Conservation (phyloP, 1,284 basidiomycete genomes). For the Marasmius sp. region DNA sequence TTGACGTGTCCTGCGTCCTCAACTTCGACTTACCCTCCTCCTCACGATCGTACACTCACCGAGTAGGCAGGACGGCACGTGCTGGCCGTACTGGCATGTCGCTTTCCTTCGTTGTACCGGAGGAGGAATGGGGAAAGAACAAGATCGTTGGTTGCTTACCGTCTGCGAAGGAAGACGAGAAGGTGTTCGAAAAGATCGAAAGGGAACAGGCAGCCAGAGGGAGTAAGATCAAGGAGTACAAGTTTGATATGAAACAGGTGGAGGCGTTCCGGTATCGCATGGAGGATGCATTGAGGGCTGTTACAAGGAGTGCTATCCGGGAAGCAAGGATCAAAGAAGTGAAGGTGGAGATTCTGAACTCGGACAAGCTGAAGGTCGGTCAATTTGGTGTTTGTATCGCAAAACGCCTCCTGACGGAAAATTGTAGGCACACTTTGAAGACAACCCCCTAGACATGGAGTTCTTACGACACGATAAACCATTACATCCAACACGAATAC, state of each 20-base stretch:
- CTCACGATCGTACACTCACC: conserved; percentile 91
- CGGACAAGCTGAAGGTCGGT: conserved; percentile 89
- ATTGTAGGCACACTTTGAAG: conserved; percentile 91
- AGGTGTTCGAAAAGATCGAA: conserved; percentile 78
- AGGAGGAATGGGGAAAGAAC: conserved; percentile 75
- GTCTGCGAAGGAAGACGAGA: conserved; percentile 75
- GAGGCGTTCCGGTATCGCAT: conserved; percentile 99
- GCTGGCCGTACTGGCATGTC: conserved; percentile 94
- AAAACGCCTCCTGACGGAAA: background rate
- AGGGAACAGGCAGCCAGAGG: conserved; percentile 71
- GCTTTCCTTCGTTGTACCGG: conserved; percentile 86
- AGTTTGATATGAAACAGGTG: conserved; percentile 91
- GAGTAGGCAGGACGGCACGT: conserved; percentile 94
- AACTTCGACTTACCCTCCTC: conserved; percentile 97
- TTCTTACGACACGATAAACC: conserved; percentile 95
- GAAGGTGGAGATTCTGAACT: conserved; percentile 92
- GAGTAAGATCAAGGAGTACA: conserved; percentile 86
- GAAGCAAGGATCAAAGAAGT: conserved; percentile 95
- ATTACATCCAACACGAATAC: conserved; percentile 83
- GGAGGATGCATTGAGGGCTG: conserved; percentile 91
- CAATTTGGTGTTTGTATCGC: background rate
- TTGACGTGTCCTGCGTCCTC: conserved; percentile 96
- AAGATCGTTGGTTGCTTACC: conserved; percentile 67
- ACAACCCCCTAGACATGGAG: conserved; percentile 93
- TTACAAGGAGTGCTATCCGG: conserved; percentile 83